Evolutionary conservation across 1,139 yeast species (phyloP).

Genomic region (Sugiyamaella pinicola): DNA sequence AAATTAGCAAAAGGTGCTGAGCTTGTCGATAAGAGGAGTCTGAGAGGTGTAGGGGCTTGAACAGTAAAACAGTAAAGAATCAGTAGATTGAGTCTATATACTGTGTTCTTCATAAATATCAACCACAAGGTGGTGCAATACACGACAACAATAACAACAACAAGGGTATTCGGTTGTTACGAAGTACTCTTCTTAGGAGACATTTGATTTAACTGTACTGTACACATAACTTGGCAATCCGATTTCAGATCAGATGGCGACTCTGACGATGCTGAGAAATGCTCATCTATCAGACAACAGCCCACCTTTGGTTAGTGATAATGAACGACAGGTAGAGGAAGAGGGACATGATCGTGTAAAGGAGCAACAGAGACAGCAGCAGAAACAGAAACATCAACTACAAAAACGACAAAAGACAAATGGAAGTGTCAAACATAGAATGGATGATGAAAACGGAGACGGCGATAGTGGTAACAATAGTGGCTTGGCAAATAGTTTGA

Average conservation of each 20-base stretch:
- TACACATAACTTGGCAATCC: not conserved
- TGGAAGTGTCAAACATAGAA: constrained; percentile 5
- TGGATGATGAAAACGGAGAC: constrained; percentile 1
- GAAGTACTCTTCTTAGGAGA: not conserved
- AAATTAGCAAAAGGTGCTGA: too few species aligned
- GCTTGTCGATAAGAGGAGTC: too few species aligned
- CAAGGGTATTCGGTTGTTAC: too few species aligned
- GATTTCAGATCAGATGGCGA: constrained; percentile 24
- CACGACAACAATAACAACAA: too few species aligned
- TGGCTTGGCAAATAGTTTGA: not conserved
- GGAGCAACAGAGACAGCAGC: constrained; percentile 9
- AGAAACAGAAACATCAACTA: constrained; percentile 1
- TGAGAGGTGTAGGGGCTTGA: too few species aligned
- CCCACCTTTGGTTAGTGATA: constrained; percentile 15
- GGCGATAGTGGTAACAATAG: not conserved
- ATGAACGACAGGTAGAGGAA: constrained; percentile 11
- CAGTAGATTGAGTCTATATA: too few species aligned
- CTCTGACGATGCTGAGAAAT: constrained; percentile 27
- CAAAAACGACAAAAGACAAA: not conserved
- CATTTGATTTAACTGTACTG: not conserved
- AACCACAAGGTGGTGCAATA: too few species aligned
- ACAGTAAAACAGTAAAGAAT: too few species aligned
- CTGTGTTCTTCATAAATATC: too few species aligned
- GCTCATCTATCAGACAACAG: constrained; percentile 21
- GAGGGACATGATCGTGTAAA: not conserved